Percentiles rank a stretch among this genome's conserved stretches.
Conservation (phyloP, 1,284 basidiomycete genomes). For the Trichosporon ovoides region DNA sequence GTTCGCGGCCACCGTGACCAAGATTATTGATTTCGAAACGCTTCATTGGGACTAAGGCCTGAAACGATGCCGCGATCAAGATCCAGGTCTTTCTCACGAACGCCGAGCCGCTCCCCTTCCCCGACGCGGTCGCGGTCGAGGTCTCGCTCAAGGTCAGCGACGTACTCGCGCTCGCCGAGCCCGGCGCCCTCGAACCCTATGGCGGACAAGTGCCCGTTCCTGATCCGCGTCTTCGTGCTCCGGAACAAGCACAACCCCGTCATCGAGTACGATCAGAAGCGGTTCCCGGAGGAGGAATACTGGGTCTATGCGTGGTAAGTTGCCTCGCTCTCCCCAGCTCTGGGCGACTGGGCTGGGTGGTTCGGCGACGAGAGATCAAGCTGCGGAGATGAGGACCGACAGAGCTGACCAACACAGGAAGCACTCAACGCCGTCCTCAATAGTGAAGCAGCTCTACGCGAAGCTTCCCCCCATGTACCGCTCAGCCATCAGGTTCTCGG, state of each 20-base stretch:
- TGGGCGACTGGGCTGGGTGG: no score
- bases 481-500: slow-evolving; percentile 38
- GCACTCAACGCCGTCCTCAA: slow-evolving; percentile 35
- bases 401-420: slow-evolving; percentile 26
- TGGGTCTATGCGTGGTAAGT: slow-evolving; percentile 42
- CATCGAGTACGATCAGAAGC: slow-evolving; percentile 39
- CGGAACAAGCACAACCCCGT: slow-evolving; percentile 40
- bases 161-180: slow-evolving; percentile 1
- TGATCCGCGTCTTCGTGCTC: slow-evolving; percentile 43
- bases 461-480: slow-evolving; percentile 40
- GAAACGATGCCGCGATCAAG: slow-evolving; percentile 8
- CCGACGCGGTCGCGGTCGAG: slow-evolving; percentile 7
- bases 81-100: slow-evolving; percentile 11
- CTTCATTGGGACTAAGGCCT: no score
- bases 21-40: no score
- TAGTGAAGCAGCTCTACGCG: slow-evolving; percentile 37
- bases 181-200: slow-evolving; percentile 6
- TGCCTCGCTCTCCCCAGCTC: no score
- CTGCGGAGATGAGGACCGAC: no score
- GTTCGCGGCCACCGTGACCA: no score
- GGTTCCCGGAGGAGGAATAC: slow-evolving; percentile 40
- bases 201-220: slow-evolving; percentile 29
- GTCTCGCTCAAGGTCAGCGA: slow-evolving; percentile 9
- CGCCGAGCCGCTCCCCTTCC: slow-evolving; percentile 6
- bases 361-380: no score